Conservation (phyloP, 352 stramenopile genomes). For the Phytophthora megakarya region DNA sequence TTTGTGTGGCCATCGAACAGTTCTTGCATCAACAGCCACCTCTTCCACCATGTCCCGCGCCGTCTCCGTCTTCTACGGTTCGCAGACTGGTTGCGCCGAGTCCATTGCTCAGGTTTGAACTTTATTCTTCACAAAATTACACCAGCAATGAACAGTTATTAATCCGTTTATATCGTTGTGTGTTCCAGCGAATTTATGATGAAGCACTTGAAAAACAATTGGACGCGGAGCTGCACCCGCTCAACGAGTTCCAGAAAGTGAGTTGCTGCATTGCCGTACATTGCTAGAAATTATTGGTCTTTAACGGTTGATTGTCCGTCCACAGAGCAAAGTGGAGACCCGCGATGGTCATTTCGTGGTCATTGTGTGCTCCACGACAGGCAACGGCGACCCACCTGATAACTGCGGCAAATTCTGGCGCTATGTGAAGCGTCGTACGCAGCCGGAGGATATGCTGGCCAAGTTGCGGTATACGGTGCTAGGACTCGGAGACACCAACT, state of each 20-base stretch:
- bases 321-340: slow-evolving; percentile 48
- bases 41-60: slow-evolving; percentile 21
- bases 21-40: background rate
- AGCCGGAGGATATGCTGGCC: slow-evolving; percentile 74
- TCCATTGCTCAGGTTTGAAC: slow-evolving; percentile 76
- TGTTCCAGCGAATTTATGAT: slow-evolving; percentile 61
- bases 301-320: background rate
- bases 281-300: background rate
- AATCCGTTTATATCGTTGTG: background rate
- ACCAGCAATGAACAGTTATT: background rate
- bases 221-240: slow-evolving; percentile 51
- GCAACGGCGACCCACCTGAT: slow-evolving; percentile 95
- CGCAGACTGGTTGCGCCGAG: slow-evolving; percentile 88
- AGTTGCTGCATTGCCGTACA: background rate
- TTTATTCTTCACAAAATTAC: background rate
- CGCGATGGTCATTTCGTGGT: slow-evolving; percentile 64
- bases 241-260: slow-evolving; percentile 81
- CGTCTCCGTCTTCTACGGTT: slow-evolving; percentile 81
- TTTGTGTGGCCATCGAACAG: slow-evolving; percentile 16
- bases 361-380: slow-evolving; percentile 94
- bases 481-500: slow-evolving; percentile 96
- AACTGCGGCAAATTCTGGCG: slow-evolving; percentile 94
- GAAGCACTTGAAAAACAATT: slow-evolving; percentile 64
- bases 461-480: slow-evolving; percentile 89
- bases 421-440: slow-evolving; percentile 89